Percentiles rank a stretch among this genome's conserved stretches.
Evolutionary conservation across 768 basidiomycete genomes (phyloP).

Genomic region (Collybia mongolica): DNA sequence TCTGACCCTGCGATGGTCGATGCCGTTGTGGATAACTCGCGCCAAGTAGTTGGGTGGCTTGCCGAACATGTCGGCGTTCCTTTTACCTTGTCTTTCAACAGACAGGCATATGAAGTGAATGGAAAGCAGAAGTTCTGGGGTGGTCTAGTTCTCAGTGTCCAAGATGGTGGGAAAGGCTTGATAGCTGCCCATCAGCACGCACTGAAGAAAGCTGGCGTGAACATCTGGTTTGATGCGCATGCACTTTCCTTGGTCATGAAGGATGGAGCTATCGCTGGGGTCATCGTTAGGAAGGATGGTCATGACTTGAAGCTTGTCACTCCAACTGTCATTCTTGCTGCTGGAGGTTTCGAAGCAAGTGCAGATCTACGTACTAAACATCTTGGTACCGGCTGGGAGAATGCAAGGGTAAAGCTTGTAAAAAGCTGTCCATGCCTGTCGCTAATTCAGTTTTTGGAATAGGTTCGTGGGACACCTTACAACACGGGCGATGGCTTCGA

Average conservation of each 20-base stretch:
- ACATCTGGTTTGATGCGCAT: slow-evolving; percentile 56
- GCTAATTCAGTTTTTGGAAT: neutral
- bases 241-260: slow-evolving; percentile 39
- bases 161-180: slow-evolving; percentile 67
- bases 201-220: slow-evolving; percentile 46
- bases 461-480: slow-evolving; percentile 73
- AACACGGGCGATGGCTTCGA: slow-evolving; percentile 66
- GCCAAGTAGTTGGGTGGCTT: slow-evolving; percentile 59
- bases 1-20: slow-evolving; percentile 49
- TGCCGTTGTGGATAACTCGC: slow-evolving; percentile 53
- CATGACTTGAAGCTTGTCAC: slow-evolving; percentile 33
- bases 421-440: neutral
- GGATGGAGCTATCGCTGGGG: slow-evolving; percentile 40
- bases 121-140: slow-evolving; percentile 72
- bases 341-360: slow-evolving; percentile 67
- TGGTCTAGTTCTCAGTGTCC: slow-evolving; percentile 60
- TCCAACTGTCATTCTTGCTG: slow-evolving; percentile 55
- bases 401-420: slow-evolving; percentile 42
- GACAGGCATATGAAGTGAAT: slow-evolving; percentile 65
- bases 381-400: slow-evolving; percentile 58
- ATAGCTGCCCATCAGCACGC: slow-evolving; percentile 54
- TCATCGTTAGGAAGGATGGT: slow-evolving; percentile 41
- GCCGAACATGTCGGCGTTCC: slow-evolving; percentile 46
- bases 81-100: slow-evolving; percentile 59
- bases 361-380: slow-evolving; percentile 47